These are phyloP conservation scores for Salvia hispanica DNA, from an alignment of 257 asterid species.

Conservation along the genomic window DNA sequence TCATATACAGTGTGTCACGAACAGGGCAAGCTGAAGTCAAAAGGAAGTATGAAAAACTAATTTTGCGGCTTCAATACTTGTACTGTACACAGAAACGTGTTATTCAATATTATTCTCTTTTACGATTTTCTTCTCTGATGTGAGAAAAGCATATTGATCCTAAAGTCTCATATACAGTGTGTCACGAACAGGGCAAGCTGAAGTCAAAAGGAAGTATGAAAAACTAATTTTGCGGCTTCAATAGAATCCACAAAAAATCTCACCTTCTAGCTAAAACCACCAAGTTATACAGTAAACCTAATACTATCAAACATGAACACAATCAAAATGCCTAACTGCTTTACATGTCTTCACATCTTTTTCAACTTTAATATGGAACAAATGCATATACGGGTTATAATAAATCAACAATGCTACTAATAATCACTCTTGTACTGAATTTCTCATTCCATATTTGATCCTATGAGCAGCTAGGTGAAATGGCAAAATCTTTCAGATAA, in stretches of 20 bases:
- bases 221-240: neutral
- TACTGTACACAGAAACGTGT: too few species aligned
- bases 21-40: neutral
- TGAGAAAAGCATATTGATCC: slow-evolving; percentile 9
- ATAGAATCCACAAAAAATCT: neutral
- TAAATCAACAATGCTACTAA: neutral
- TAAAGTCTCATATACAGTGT: neutral
- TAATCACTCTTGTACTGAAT: neutral
- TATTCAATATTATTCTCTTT: too few species aligned
- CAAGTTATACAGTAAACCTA: neutral
- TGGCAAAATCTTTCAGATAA: neutral
- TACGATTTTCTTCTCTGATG: neutral
- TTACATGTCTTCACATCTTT: neutral
- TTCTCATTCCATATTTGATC: neutral
- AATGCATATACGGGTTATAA: neutral
- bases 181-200: slow-evolving; percentile 5
- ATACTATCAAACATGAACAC: neutral
- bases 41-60: neutral
- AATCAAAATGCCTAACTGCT: neutral
- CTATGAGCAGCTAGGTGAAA: slow-evolving; percentile 2
- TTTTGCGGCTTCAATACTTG: neutral
- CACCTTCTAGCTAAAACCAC: neutral
- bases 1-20: neutral
- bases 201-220: neutral
- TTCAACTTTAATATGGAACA: too few species aligned